Evolutionary conservation across 192 early-diverging fungal genomes (phyloP), one percentile per base, ranked within the genome.

Genomic region (Backusella parvicylindrica): DNA sequence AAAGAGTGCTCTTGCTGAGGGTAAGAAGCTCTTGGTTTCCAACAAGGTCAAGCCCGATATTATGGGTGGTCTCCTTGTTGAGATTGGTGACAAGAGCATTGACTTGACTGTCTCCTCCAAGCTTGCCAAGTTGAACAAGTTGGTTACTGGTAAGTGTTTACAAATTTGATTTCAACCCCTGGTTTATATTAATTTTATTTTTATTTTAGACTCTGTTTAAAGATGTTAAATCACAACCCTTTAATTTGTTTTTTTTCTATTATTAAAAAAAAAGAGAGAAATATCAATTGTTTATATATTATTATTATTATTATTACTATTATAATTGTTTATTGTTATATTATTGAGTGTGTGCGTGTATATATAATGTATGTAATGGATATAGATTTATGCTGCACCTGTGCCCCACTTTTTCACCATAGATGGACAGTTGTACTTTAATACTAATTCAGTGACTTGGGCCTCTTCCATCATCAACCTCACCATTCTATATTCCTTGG

Each of bases 81-180:
- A 99, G 85, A 87, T 97, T 84, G 96, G 97, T 79, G 97, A 96
- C 88, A 95, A 95, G 87, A 98, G 96, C 80, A 97, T 99, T 79
- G 97, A 99, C 85, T 92, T 99, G 86, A 97, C 96, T 28, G 95
- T 96, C 70, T 91, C 95, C 35, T 91, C 94, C 86, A 96, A 94
- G 83, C 88, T 99, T 80, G 90, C 91, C 86, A 99, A 98, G 93
- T 90, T 99, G 41, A 95, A 99, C 90, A 91, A 94, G 85, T 85
- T 97, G 72, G 41, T 43, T 43, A 43, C 13, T 43, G 41, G 9
- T 43, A 43, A 23, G 37, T 38, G 37, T 38, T 38, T 38, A 38
- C 37, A 37, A 37, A 37, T 37, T 37, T 21, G n/a, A 6, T n/a
- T 21, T 21, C 0, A 21, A 50, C n/a, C 53, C 53, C 53, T 56